Evolutionary conservation across 1,284 basidiomycete species (phyloP), one percentile per base, ranked within the genome.

Genomic region (Apiotrichum veenhuisii): DNA sequence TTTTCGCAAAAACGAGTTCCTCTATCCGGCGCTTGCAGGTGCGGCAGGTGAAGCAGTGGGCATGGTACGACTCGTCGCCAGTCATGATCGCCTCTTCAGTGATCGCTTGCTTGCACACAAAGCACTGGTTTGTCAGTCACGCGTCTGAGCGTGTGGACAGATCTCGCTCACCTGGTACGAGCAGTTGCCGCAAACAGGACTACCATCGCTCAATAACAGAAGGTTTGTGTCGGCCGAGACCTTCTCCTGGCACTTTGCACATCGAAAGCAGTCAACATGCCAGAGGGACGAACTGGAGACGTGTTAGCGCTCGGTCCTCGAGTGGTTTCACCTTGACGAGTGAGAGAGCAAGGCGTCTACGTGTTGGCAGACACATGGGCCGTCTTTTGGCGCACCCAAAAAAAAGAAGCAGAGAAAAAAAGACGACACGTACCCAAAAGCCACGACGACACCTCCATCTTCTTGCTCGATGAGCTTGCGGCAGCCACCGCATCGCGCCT

Each of bases 21-120:
- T 98, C 94, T 67, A 98, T 98, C 58, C 91, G 84, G 71, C 88
- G 87, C 72, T 87, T 86, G 80, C 95, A 98, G 38, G 93, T 88
- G 67, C 92, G 88, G 79, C 95, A 98, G 66, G 93, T 94, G 82
- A 98, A 98, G 80, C 95, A 98, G 66, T 94, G 89, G 3, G 95
- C 94, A 75, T 98, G 95, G 70, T 98, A 98, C 1, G 92, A 93
- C 75, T 98, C 95, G 77, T 98, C 93, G 55, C 95, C 93, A 54
- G 95, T 95, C 89, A 98, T 96, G 77, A 98, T 97, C 18, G 94
- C 94, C 74, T 97, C 93, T 78, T 97, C 92, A 53, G 93, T 87
- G 67, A 97, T 96, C 41, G 91, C 89, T 52, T 85, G 84, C 50
- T 86, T 86, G 79, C 93, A 97, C 56, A 95, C 87, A 72, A 88